A percentile compares a stretch with the other conserved stretches of the same genome.
Conservation (phyloP, 306 rosid genomes). For the Lupinus albus region DNA sequence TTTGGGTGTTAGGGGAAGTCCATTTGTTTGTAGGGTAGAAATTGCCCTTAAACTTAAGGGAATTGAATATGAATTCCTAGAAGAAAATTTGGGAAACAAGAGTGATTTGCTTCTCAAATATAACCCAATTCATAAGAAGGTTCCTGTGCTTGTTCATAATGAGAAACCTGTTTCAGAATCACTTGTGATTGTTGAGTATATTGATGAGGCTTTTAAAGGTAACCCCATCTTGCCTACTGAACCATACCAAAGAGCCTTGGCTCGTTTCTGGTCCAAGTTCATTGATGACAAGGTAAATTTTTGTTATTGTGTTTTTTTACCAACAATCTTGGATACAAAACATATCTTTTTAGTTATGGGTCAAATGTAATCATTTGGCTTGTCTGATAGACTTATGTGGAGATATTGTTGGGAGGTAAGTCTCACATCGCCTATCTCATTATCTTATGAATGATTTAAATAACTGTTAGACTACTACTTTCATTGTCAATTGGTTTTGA, state of each 20-base stretch:
- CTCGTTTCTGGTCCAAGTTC: constrained; percentile 73
- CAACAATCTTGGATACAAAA: too few species aligned
- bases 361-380: too few species aligned
- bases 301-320: too few species aligned
- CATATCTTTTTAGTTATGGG: too few species aligned
- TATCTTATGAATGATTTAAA: too few species aligned
- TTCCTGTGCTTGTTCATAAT: constrained; percentile 56
- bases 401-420: too few species aligned
- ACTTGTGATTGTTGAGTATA: constrained; percentile 56
- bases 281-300: constrained; percentile 59
- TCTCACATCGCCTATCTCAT: too few species aligned
- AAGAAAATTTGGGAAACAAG: constrained; percentile 46
- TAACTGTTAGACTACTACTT: too few species aligned
- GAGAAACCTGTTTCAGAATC: constrained; percentile 62
- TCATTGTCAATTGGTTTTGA: too few species aligned
- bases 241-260: constrained; percentile 49
- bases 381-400: too few species aligned
- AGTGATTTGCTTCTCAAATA: constrained; percentile 50
- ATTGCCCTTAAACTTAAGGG: constrained; percentile 55
- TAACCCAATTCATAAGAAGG: constrained; percentile 63
- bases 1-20: constrained; percentile 39
- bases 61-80: constrained; percentile 38
- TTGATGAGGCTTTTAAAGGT: constrained; percentile 52
- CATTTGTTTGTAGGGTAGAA: constrained; percentile 31
- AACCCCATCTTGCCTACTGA: constrained; percentile 53